Evolutionary conservation across 1,284 basidiomycete genomes (phyloP).

Genomic region (Austroboletus novae-zelandiae): DNA sequence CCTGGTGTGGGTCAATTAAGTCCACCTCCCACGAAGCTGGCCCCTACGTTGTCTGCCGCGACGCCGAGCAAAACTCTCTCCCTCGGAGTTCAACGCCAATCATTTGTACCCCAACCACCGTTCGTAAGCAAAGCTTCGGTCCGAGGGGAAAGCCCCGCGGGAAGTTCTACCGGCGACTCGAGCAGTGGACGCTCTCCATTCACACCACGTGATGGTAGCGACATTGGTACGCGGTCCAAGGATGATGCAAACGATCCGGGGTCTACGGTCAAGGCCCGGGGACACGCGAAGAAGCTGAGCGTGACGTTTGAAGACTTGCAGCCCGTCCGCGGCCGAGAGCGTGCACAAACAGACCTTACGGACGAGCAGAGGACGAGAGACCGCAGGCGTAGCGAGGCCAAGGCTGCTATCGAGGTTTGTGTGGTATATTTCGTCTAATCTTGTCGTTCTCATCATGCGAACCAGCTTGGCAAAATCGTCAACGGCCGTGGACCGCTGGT

Average conservation of each 20-base stretch:
- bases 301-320: constrained; percentile 54
- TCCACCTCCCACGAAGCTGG: constrained; percentile 2
- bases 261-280: constrained; percentile 31
- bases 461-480: constrained; percentile 74
- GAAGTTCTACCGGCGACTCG: constrained; percentile 75
- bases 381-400: constrained; percentile 37
- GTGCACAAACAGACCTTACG: constrained; percentile 33
- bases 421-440: constrained; percentile 18
- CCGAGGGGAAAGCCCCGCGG: constrained; percentile 61
- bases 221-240: constrained; percentile 43
- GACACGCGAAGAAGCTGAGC: constrained; percentile 51
- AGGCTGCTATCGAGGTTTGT: constrained; percentile 73
- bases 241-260: constrained; percentile 35
- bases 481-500: constrained; percentile 66
- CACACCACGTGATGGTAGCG: constrained; percentile 74
- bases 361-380: constrained; percentile 59
- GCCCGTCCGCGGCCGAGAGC: constrained; percentile 27
- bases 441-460: constrained; percentile 1
- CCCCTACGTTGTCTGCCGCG: constrained; percentile 6
- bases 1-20: constrained; percentile 12
- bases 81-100: constrained; percentile 7
- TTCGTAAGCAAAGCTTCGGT: constrained; percentile 41
- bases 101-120: constrained; percentile 38
- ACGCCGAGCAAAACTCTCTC: constrained; percentile 9
- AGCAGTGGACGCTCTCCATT: constrained; percentile 68